Conservation (phyloP, 1,284 basidiomycete genomes). For the Rugiboletus extremiorientalis region DNA sequence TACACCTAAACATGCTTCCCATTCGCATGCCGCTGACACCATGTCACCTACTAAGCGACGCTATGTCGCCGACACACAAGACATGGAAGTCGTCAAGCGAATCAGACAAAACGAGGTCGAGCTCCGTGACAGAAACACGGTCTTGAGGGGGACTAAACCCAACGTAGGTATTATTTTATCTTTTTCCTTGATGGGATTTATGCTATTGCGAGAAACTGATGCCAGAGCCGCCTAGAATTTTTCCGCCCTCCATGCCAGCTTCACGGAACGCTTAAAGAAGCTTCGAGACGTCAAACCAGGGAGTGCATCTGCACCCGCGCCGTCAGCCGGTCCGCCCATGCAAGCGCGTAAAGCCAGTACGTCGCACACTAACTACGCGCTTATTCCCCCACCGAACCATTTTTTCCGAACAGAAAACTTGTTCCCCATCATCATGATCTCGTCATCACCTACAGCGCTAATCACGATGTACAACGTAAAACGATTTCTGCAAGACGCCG, state of each 20-base stretch:
- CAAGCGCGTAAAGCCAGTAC: conserved; percentile 61
- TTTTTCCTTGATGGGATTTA: background rate
- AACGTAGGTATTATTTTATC: conserved; percentile 50
- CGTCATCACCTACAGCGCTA: conserved; percentile 91
- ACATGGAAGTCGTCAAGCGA: conserved; percentile 82
- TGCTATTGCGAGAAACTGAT: background rate
- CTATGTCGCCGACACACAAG: conserved; percentile 76
- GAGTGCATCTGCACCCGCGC: conserved; percentile 33
- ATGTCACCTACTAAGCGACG: conserved; percentile 64
- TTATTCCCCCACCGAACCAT: too few species aligned
- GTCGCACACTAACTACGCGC: conserved; percentile 21
- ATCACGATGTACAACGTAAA: conserved; percentile 99
- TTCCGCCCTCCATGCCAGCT: conserved; percentile 55
- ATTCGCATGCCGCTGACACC: conserved; percentile 36
- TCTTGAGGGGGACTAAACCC: conserved; percentile 72
- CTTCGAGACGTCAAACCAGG: conserved; percentile 63
- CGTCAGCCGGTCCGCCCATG: conserved; percentile 49
- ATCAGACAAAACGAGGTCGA: conserved; percentile 75
- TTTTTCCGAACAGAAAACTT: conserved; percentile 49
- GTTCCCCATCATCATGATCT: conserved; percentile 95
- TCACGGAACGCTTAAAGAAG: conserved; percentile 75
- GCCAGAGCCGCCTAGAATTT: conserved; percentile 59
- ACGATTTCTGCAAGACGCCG: conserved; percentile 87
- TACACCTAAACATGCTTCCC: conserved; percentile 35
- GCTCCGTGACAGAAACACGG: conserved; percentile 71